Evolutionary conservation across 495 filamentous ascomycete genomes (phyloP), one percentile per base, ranked within the genome.

Genomic region (Stereocaulon alpinum): DNA sequence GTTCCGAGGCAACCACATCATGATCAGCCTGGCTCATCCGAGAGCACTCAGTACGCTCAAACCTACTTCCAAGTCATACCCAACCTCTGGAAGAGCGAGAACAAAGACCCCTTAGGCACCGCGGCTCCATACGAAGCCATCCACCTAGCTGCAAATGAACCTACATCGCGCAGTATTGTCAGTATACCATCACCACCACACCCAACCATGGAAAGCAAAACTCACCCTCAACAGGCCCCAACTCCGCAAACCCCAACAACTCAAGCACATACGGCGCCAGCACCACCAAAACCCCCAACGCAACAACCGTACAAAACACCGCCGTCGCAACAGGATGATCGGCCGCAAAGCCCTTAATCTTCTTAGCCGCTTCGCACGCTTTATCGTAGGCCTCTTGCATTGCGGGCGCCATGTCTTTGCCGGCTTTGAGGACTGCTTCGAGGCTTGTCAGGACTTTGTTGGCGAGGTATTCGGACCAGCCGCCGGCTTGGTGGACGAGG

Each of bases 21-120:
- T 4, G 7, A 40, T n/a, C 0, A 40, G 22, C 32, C 50, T 51
- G 7, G 20, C 9, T 6, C 12, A 6, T 4, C 3, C 5, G 22
- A 42, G 34, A n/a, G 37, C n/a, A 32, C 11, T 17, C 40, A 22
- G 14, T 34, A 18, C 24, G 32, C 55, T 57, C 55, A 57, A 1
- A 47, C 27, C 11, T 24, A 42, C 60, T 52, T 54, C 71, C 66
- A 77, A 15, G 60, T 67, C 77, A 80, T 80, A 1, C 78, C 77
- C 61, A 81, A 63, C 11, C 74, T 64, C 70, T 82, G 79, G 18
- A 82, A 71, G 56, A 68, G 82, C 0, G 72, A 67, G 62, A 82
- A 80, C n/a, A 81, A 65, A 6, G 73, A 73, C 0, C 66, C 64
- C 62, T 73, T 74, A 0, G 74, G 73, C 42, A 81, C 77, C 61